Conservation (phyloP, 257 asterid genomes). For the Solanum arcanum region DNA sequence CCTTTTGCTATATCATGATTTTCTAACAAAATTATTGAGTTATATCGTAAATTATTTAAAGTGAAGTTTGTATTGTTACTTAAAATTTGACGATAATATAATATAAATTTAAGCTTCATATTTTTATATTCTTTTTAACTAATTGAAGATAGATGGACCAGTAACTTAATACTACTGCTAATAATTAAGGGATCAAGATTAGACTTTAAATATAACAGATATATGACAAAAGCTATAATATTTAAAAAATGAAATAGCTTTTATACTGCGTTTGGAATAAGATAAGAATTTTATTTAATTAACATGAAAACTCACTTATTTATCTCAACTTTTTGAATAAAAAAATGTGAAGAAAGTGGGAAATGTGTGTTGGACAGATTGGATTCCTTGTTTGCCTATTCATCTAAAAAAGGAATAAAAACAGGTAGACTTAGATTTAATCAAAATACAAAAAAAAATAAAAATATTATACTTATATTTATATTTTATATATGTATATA, state of each 20-base stretch:
- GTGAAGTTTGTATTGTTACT: neutral
- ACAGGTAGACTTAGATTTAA: neutral
- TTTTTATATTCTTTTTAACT: neutral
- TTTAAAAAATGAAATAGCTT: neutral
- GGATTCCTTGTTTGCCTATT: conserved; percentile 19
- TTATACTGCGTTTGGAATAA: neutral
- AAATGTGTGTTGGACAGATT: conserved; percentile 15
- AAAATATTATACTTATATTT: neutral
- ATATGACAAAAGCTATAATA: neutral
- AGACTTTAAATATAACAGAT: neutral
- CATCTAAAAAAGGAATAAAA: neutral
- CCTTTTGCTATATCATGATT: neutral
- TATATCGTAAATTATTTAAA: neutral
- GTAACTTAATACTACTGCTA: no score
- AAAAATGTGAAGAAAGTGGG: conserved; percentile 5
- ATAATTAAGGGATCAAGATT: neutral
- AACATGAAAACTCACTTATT: neutral
- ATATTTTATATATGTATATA: no score
- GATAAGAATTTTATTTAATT: neutral
- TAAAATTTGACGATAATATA: neutral
- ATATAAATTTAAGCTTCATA: neutral
- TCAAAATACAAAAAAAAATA: neutral
- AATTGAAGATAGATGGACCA: neutral
- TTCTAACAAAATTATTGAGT: neutral
- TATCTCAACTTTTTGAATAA: neutral